phyloP scores from a whole-genome alignment of 352 stramenopile species.

The Globisporangium sylvaticum region DNA sequence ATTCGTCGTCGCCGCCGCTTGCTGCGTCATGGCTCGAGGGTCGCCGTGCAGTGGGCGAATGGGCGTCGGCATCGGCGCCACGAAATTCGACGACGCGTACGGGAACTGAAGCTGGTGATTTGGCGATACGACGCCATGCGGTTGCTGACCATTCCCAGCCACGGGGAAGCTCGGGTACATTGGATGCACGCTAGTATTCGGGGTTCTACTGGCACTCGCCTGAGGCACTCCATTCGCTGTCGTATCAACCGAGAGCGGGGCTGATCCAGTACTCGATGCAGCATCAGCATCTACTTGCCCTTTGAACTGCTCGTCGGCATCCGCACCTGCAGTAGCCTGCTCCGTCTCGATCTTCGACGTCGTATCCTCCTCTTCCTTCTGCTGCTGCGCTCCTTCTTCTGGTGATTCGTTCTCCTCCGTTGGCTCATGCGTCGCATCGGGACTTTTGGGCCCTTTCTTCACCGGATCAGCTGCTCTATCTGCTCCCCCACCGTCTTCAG shows the following conservation, averaged over 20 bases:
- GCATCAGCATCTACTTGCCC: neutral
- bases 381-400: neutral
- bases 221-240: conserved; percentile 4
- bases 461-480: neutral
- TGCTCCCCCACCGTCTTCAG: neutral
- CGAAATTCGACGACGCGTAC: conserved; percentile 58
- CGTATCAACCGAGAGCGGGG: conserved; percentile 1
- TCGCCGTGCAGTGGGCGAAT: conserved; percentile 72
- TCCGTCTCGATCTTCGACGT: neutral
- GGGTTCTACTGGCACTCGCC: neutral
- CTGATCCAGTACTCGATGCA: neutral
- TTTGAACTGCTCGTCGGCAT: neutral
- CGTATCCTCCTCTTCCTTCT: neutral
- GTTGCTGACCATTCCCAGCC: neutral
- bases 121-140: conserved; percentile 4
- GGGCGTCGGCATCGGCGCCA: conserved; percentile 62
- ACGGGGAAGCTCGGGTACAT: conserved; percentile 19
- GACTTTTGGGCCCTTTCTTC: neutral
- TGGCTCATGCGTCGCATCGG: neutral
- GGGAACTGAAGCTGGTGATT: conserved; percentile 40
- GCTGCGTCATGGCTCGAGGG: conserved; percentile 35
- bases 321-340: neutral
- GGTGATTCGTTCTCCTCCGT: neutral
- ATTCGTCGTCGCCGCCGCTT: neutral
- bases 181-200: conserved; percentile 9